These are phyloP conservation scores for Musa acuminata DNA, from an alignment of 176 grass and related monocot species.

Conservation along the genomic window DNA sequence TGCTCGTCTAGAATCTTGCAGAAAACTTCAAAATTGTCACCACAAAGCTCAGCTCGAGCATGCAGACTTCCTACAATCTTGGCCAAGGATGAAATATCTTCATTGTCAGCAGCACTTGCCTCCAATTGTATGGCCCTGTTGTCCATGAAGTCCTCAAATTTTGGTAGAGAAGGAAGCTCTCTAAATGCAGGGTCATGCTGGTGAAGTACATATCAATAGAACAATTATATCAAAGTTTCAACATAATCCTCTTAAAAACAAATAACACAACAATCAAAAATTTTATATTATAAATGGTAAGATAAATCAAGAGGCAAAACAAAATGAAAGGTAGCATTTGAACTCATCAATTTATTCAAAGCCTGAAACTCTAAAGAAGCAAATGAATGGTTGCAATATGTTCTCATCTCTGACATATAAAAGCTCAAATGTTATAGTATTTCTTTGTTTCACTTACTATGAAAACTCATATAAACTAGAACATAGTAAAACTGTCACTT, in stretches of 20 bases:
- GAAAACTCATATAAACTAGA: too few species aligned
- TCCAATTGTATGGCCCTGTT: constrained; percentile 30
- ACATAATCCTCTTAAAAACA: neutral
- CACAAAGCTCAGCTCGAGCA: constrained; percentile 36
- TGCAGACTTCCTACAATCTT: constrained; percentile 47
- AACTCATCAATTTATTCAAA: too few species aligned
- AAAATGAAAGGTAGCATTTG: too few species aligned
- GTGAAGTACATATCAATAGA: neutral
- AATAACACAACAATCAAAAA: neutral
- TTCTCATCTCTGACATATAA: too few species aligned
- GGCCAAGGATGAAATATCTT: constrained; percentile 40
- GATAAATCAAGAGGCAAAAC: neutral
- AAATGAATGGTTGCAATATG: too few species aligned
- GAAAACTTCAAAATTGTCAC: constrained; percentile 46
- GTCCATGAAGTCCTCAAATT: constrained; percentile 52
- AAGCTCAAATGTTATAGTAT: too few species aligned
- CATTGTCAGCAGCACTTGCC: constrained; percentile 30
- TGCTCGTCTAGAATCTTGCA: constrained; percentile 52
- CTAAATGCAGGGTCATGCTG: constrained; percentile 41
- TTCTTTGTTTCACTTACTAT: too few species aligned
- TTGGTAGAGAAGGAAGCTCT: constrained; percentile 43
- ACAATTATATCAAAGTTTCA: neutral
- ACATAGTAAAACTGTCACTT: too few species aligned
- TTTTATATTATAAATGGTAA: neutral
- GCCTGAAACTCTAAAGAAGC: too few species aligned